These are phyloP conservation scores for Amphibolis antarctica DNA, from an alignment of 106 monocot species.

Conservation along the genomic window DNA sequence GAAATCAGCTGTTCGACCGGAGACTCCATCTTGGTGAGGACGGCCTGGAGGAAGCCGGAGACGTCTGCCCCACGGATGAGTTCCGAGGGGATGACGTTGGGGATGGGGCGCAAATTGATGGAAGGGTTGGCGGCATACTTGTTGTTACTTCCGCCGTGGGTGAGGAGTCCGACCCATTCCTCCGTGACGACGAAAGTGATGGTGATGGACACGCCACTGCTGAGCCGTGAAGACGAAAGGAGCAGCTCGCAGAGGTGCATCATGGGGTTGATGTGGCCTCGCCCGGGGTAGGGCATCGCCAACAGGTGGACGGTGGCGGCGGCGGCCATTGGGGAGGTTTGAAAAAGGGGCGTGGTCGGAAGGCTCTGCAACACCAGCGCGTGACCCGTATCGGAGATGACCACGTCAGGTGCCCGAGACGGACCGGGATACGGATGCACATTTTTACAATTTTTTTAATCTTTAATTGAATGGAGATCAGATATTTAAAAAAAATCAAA, in stretches of 20 bases:
- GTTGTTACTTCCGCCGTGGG: neutral
- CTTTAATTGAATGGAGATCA: too few relatives aligned
- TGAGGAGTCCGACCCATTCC: constrained; percentile 33
- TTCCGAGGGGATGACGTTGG: constrained; percentile 69
- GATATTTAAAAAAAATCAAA: too few relatives aligned
- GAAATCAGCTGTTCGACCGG: constrained; percentile 37
- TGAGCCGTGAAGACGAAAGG: constrained; percentile 2
- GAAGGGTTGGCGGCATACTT: constrained; percentile 1
- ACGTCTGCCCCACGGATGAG: constrained; percentile 27
- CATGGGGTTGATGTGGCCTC: constrained; percentile 74
- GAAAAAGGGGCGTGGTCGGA: too few relatives aligned
- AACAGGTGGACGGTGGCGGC: constrained; percentile 26
- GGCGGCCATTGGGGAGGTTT: neutral
- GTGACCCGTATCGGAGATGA: too few relatives aligned
- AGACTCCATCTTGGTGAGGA: constrained; percentile 29
- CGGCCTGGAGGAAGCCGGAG: constrained; percentile 40
- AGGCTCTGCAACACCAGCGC: too few relatives aligned
- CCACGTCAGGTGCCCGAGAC: too few relatives aligned
- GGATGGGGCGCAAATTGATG: constrained; percentile 32
- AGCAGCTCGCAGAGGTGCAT: constrained; percentile 39
- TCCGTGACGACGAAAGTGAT: constrained; percentile 44
- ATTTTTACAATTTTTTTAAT: too few relatives aligned
- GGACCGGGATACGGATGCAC: too few relatives aligned
- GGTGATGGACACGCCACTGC: constrained; percentile 2
- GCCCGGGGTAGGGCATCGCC: constrained; percentile 40